Evolutionary conservation across 495 filamentous ascomycete species (phyloP).

Genomic region (Neurospora africana): DNA sequence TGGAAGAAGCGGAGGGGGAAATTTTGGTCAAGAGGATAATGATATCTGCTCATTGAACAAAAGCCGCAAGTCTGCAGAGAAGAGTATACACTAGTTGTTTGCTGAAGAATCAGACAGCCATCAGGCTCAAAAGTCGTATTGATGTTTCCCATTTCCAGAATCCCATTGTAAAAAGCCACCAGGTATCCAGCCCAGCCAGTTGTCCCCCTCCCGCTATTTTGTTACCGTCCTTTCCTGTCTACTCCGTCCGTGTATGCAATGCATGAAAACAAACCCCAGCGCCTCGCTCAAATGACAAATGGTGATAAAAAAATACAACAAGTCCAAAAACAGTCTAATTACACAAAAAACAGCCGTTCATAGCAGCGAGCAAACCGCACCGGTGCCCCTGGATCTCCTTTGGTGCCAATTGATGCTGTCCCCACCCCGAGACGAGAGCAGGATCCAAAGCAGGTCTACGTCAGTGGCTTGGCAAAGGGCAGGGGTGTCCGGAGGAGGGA

Average conservation of each 20-base stretch:
- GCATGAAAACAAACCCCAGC: neutral
- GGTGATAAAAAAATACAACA: neutral
- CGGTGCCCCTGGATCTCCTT: neutral
- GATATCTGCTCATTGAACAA: neutral
- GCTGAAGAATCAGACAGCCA: neutral
- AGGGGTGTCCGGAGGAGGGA: neutral
- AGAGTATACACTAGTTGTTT: neutral
- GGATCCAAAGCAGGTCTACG: slow-evolving; percentile 11
- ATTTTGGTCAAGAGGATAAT: neutral
- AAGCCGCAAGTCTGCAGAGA: neutral
- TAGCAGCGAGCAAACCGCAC: neutral
- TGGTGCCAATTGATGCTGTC: neutral
- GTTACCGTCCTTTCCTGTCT: neutral
- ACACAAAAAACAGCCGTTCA: neutral
- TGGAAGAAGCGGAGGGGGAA: neutral
- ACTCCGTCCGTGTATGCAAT: neutral
- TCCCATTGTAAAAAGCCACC: neutral
- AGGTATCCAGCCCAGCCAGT: neutral
- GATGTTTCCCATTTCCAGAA: neutral
- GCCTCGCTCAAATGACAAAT: neutral
- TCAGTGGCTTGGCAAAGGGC: slow-evolving; percentile 11
- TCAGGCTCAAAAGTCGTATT: neutral
- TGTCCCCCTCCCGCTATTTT: neutral
- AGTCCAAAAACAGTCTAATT: neutral
- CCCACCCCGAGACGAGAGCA: slow-evolving; percentile 1